A percentile compares a stretch with the other conserved stretches of the same genome.
Conservation (phyloP, 1,139 yeast species). For the Kluyveromyces marxianus region DNA sequence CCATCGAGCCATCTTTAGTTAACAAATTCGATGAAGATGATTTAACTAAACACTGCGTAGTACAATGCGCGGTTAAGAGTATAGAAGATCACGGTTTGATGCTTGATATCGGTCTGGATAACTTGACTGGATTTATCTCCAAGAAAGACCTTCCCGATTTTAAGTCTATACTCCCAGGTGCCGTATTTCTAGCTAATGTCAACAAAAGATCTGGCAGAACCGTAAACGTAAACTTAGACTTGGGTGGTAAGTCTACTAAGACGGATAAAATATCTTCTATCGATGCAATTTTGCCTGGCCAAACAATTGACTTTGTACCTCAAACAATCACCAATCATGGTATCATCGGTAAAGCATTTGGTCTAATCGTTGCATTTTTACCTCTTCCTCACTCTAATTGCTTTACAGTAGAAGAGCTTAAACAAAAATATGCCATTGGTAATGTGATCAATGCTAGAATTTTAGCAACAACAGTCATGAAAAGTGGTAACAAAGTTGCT, state of each 20-base stretch:
- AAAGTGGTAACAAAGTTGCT: slow-evolving; percentile 50
- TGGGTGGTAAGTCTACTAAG: slow-evolving; percentile 39
- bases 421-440: slow-evolving; percentile 60
- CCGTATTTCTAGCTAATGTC: slow-evolving; percentile 46
- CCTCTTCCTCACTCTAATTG: slow-evolving; percentile 58
- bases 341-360: slow-evolving; percentile 55
- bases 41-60: slow-evolving; percentile 46
- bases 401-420: slow-evolving; percentile 42
- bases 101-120: slow-evolving; percentile 57
- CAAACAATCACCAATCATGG: slow-evolving; percentile 58
- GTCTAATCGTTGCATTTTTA: slow-evolving; percentile 66
- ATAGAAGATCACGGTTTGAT: slow-evolving; percentile 89
- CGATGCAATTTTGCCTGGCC: slow-evolving; percentile 81
- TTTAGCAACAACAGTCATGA: slow-evolving; percentile 46
- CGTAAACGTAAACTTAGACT: slow-evolving; percentile 44
- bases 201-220: slow-evolving; percentile 50
- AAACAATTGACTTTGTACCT: slow-evolving; percentile 65
- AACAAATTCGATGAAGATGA: slow-evolving; percentile 65
- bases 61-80: slow-evolving; percentile 73
- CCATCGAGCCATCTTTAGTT: slow-evolving; percentile 67
- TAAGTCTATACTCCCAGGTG: slow-evolving; percentile 32
- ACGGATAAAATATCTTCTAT: slow-evolving; percentile 56
- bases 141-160: slow-evolving; percentile 47
- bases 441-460: slow-evolving; percentile 63
- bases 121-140: slow-evolving; percentile 64